Conservation (phyloP, 345 rosid species). For the Eucalyptus dawsonii region DNA sequence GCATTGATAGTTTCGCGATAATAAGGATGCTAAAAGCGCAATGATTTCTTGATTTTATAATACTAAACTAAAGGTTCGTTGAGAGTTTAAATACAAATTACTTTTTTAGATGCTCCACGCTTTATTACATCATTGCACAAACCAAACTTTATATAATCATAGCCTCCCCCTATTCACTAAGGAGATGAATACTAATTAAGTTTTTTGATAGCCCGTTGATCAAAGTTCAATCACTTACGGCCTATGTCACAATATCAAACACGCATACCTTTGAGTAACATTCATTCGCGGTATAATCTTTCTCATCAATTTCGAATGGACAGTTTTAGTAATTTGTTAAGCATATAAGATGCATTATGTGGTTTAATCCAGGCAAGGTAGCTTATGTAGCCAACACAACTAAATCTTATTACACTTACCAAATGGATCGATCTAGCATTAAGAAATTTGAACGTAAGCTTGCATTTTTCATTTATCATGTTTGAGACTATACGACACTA, state of each 20-base stretch:
- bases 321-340: neutral
- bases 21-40: neutral
- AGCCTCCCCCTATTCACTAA: neutral
- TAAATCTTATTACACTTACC: neutral
- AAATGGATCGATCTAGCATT: neutral
- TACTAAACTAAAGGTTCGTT: neutral
- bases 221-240: neutral
- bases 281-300: fast-evolving
- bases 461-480: neutral
- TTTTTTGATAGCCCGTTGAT: neutral
- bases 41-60: neutral
- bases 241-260: neutral
- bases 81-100: neutral
- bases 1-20: neutral
- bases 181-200: neutral
- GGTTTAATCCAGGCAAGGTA: fast-evolving
- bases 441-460: fast-evolving
- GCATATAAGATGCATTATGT: fast-evolving
- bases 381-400: fast-evolving
- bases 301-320: neutral
- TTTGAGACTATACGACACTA: too few relatives aligned
- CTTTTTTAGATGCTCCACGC: neutral
- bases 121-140: neutral
- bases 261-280: fast-evolving
- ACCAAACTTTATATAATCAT: neutral